Evolutionary conservation across 257 asterid species (phyloP), one percentile per base, ranked within the genome.

Genomic region (Marsdenia floribunda): DNA sequence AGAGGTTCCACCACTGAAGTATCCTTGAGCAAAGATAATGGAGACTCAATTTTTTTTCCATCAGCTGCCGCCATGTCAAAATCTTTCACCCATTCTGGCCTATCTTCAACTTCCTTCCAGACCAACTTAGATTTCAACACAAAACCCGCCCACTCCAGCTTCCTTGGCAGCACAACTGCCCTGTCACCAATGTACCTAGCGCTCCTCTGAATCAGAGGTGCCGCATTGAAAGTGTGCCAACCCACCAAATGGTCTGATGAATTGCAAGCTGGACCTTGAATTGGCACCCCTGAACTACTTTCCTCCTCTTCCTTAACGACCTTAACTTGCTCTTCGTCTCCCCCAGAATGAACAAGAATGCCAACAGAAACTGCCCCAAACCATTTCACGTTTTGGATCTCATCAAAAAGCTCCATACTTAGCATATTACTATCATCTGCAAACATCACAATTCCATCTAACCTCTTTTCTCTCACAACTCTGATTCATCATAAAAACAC

Each of bases 391-490:
- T 87, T 89, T 78, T 93, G 97, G 84, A 93, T 90, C 87, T 95
- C 99, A 81, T 95, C 96, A 82, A 93, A 95, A 66, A 95, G 77
- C 86, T 92, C 97, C 92, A 93, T 72, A 65, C 90, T 87, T 73
- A 90, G 97, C 99, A 95, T 92, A 81, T 95, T 95, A 81, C 99
- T 93, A 78, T 95, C 99, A 84, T 95, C 99, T 1, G 89, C 96
- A 90, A 95, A 95, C 83, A 95, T 78, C 80, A 95, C 92, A 60
- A 95, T 78, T 46, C 99, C 99, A 75, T 95, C 98, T 74, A 95
- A 76, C 67, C 77, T 87, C 85, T 84, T 80, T 75, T 91, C 96
- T 77, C 92, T 86, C 66, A 93, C 91, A 75, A 84, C 77, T 74
- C 98, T 93, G 92, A 26, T 78, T 78, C 79, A 65, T 70, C 74